Percentiles rank a stretch among this genome's conserved stretches.
Evolutionary conservation across 2,329 filamentous ascomycete species (phyloP).

Genomic region (Truncatella angustata): DNA sequence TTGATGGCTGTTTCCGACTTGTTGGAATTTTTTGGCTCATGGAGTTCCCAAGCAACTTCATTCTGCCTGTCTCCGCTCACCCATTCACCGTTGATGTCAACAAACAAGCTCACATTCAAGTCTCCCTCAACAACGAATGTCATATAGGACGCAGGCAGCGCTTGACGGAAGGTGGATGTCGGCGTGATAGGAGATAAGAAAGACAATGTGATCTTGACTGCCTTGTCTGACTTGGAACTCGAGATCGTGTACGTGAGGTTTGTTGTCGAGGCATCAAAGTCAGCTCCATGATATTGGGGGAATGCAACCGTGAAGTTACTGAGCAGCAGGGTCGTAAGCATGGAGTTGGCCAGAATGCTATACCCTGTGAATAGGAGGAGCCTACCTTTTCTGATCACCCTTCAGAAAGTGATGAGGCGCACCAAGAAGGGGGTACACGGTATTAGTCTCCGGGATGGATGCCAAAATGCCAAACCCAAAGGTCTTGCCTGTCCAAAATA

Average conservation of each 20-base stretch:
- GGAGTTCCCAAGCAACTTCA: slow-evolving; percentile 68
- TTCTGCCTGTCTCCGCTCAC: slow-evolving; percentile 72
- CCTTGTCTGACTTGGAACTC: slow-evolving; percentile 12
- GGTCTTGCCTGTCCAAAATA: slow-evolving; percentile 69
- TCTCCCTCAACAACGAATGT: slow-evolving; percentile 67
- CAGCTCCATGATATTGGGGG: slow-evolving; percentile 42
- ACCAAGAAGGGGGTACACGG: slow-evolving; percentile 50
- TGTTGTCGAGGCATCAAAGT: slow-evolving; percentile 49
- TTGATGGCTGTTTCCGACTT: slow-evolving; percentile 45
- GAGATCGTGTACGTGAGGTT: slow-evolving; percentile 46
- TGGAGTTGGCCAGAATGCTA: slow-evolving; percentile 10
- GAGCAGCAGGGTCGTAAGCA: slow-evolving; percentile 20
- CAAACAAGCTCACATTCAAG: slow-evolving; percentile 62
- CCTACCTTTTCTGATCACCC: slow-evolving; percentile 10
- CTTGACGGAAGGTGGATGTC: slow-evolving; percentile 75
- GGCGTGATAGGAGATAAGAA: slow-evolving; percentile 78
- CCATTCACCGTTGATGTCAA: slow-evolving; percentile 76
- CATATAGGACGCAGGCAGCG: slow-evolving; percentile 79
- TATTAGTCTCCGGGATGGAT: slow-evolving; percentile 37
- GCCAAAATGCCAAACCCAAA: slow-evolving; percentile 51
- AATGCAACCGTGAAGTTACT: slow-evolving; percentile 36
- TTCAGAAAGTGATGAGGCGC: slow-evolving; percentile 48
- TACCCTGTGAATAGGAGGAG: background rate
- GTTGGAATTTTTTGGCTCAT: slow-evolving; percentile 36
- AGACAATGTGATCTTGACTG: slow-evolving; percentile 42